Conservation (phyloP, 768 basidiomycete species). For the Auriscalpium microsporum region DNA sequence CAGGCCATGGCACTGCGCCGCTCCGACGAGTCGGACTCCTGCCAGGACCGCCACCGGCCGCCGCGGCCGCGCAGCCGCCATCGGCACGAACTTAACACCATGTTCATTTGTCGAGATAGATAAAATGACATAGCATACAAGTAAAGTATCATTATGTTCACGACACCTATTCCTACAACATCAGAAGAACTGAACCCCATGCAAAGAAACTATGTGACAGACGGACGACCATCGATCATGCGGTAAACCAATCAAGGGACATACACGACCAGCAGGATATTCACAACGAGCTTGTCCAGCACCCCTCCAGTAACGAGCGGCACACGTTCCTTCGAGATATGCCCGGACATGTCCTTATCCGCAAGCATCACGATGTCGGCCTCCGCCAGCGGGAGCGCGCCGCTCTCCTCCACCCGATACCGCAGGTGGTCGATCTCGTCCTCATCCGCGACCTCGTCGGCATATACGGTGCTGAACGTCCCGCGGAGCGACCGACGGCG, state of each 20-base stretch:
- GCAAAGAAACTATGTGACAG: too few relatives aligned
- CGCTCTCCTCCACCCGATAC: slow-evolving; percentile 53
- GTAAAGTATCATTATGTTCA: too few relatives aligned
- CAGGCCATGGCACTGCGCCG: too few relatives aligned
- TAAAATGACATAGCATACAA: too few relatives aligned
- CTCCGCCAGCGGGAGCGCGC: slow-evolving; percentile 54
- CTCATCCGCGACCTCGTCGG: slow-evolving; percentile 29
- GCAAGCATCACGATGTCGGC: slow-evolving; percentile 54
- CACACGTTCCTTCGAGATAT: slow-evolving; percentile 57
- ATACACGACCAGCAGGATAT: slow-evolving; percentile 63
- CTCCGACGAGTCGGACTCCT: too few relatives aligned
- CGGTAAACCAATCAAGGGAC: slow-evolving; percentile 38
- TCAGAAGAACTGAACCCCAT: too few relatives aligned
- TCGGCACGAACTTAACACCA: too few relatives aligned
- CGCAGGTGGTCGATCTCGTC: slow-evolving; percentile 33
- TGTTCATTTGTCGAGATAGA: too few relatives aligned
- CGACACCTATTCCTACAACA: too few relatives aligned
- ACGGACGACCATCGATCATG: too few relatives aligned
- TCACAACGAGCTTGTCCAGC: slow-evolving; percentile 67
- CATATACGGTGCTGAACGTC: slow-evolving; percentile 35
- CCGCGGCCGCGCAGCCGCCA: too few relatives aligned
- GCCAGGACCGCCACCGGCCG: too few relatives aligned
- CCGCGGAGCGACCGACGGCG: slow-evolving; percentile 32
- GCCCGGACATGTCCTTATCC: slow-evolving; percentile 37
- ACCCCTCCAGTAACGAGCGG: slow-evolving; percentile 59